A percentile compares a stretch with the other conserved stretches of the same genome.
phyloP scores from a whole-genome alignment of 2,329 filamentous ascomycete species.

The Talaromyces sp. region DNA sequence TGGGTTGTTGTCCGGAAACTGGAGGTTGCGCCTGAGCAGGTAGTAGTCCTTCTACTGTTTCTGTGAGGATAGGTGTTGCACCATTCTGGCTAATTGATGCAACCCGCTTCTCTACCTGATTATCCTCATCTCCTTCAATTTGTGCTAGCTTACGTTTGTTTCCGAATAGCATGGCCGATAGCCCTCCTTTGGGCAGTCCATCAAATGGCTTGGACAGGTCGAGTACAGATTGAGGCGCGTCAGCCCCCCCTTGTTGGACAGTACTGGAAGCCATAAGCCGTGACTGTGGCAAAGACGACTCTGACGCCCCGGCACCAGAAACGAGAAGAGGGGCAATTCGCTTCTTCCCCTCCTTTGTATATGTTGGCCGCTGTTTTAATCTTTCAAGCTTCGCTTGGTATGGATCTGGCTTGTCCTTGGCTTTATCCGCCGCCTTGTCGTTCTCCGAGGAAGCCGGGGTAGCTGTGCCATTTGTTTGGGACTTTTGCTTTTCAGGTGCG shows the following conservation, averaged over 20 bases:
- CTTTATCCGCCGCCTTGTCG: constrained; percentile 35
- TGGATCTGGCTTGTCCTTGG: constrained; percentile 45
- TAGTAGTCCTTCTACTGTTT: constrained; percentile 72
- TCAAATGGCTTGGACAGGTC: constrained; percentile 94
- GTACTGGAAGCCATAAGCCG: constrained; percentile 76
- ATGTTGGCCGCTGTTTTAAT: constrained; percentile 85
- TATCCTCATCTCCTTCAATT: constrained; percentile 72
- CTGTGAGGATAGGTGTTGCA: constrained; percentile 68
- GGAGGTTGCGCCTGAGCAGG: constrained; percentile 63
- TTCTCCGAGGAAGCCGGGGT: constrained; percentile 23
- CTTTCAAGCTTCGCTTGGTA: constrained; percentile 59
- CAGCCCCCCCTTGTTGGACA: constrained; percentile 59
- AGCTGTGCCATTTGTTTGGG: constrained; percentile 33
- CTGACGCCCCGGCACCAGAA: constrained; percentile 78
- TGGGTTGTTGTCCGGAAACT: constrained; percentile 59
- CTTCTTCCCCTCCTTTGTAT: constrained; percentile 96
- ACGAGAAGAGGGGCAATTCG: constrained; percentile 87
- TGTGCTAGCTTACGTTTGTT: constrained; percentile 83
- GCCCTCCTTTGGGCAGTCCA: constrained; percentile 81
- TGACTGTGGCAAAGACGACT: constrained; percentile 83
- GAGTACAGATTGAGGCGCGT: constrained; percentile 74
- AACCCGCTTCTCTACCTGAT: constrained; percentile 55
- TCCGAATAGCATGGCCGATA: constrained; percentile 79
- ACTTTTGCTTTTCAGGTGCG: constrained; percentile 26
- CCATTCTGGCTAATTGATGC: constrained; percentile 59